A percentile compares a stretch with the other conserved stretches of the same genome.
These are phyloP conservation scores for Aegilops sharonensis DNA, from an alignment of 176 grass and related monocot species.

Conservation along the genomic window DNA sequence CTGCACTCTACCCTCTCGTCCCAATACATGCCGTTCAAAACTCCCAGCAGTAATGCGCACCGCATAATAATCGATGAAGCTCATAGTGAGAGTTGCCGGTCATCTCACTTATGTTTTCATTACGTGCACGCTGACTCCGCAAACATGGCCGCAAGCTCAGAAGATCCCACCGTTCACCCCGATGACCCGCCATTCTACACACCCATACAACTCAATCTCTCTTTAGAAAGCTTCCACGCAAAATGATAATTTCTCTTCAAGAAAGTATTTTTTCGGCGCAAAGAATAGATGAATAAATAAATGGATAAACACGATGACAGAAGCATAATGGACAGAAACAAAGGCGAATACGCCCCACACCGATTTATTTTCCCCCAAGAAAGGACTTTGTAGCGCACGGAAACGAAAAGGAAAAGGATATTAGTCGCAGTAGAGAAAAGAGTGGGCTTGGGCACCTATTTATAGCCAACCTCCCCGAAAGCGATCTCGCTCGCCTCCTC, in stretches of 20 bases:
- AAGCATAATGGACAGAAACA: not conserved
- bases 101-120: too few species aligned
- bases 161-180: not conserved
- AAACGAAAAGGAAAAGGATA: not conserved
- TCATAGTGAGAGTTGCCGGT: too few species aligned
- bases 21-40: not conserved
- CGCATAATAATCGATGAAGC: not conserved
- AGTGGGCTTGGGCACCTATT: conserved; percentile 16
- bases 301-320: not conserved
- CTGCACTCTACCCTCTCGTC: not conserved
- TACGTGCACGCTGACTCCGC: too few species aligned
- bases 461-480: conserved; percentile 47
- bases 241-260: not conserved
- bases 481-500: conserved; percentile 27
- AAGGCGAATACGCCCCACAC: not conserved
- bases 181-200: not conserved
- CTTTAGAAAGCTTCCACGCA: not conserved
- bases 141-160: not conserved
- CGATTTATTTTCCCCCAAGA: not conserved
- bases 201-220: not conserved
- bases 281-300: not conserved
- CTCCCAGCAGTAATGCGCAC: not conserved
- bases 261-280: not conserved
- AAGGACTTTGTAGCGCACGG: not conserved
- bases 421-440: not conserved